Base-by-base conservation (phyloP, 345 rosid genomes). In the Linum trigynum region DNA sequence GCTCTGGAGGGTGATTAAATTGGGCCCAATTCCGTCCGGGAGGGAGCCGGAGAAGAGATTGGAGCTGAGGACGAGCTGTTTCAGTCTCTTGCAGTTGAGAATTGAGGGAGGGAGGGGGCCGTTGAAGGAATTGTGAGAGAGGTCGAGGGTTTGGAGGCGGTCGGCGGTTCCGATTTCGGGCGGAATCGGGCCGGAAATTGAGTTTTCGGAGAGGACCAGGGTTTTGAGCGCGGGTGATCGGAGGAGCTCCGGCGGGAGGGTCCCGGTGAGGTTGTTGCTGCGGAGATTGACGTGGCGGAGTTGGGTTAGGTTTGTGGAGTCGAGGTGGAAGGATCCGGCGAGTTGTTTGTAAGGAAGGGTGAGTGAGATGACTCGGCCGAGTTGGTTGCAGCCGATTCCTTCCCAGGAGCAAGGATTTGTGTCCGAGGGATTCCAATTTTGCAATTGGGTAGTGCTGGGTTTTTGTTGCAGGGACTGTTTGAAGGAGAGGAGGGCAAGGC, bases 401-500 rank as follows among this genome's bases (percentile, higher is more conserved):
- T 56, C 9, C 77, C 73, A 74, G 0, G 67, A 69, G 40, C 77
- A 74, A 4, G 77, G 77, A 61, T 61, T 61, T 3, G 16, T 23
- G 63, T 74, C 67, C 0, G 66, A 61, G 0, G 62, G 61, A 16
- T 65, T 74, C 77, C 77, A 74, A 59, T 65, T 65, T 55, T 43
- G 57, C 12, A 74, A 38, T 41, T 0, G 8, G 3, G 59, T 5
- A 12, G 43, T 35, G 3, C 65, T 7, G 39, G 69, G 57, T 23
- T 40, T 55, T 4, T 55, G 17, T 53, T 65, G 1, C 9, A 69
- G 2, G 38, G 77, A 69, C n/a, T 74, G 59, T 42, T 43, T 74
- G 64, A 74, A 69, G 70, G 70, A 65, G 10, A 74, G 67, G 48
- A 74, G 77, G n/a, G 77, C 63, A 61, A 69, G 67, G 7, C 77